These are phyloP conservation scores for Candida lessepsii DNA, from an alignment of 805 yeast species.

Conservation along the genomic window DNA sequence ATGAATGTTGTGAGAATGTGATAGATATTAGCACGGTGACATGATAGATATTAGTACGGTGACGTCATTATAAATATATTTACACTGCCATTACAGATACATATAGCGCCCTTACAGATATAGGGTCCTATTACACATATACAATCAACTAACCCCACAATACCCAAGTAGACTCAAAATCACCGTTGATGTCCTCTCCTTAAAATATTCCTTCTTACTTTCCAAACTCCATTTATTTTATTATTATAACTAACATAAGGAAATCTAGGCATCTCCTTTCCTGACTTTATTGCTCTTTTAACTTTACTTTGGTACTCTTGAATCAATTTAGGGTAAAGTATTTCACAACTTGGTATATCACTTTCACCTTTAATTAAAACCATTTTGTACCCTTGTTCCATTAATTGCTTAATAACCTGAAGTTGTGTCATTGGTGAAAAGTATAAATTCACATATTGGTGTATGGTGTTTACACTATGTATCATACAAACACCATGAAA, in stretches of 20 bases:
- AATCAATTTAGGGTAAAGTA: slow-evolving; percentile 32
- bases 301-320: slow-evolving; percentile 20
- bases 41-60: too few relatives aligned
- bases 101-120: too few relatives aligned
- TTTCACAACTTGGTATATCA: slow-evolving; percentile 61
- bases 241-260: slow-evolving; percentile 49
- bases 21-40: too few relatives aligned
- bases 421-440: slow-evolving; percentile 40
- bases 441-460: slow-evolving; percentile 51
- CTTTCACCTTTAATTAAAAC: slow-evolving; percentile 62
- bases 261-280: slow-evolving; percentile 11
- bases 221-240: slow-evolving; percentile 58
- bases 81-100: too few relatives aligned
- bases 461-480: slow-evolving; percentile 56
- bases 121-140: too few relatives aligned
- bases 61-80: too few relatives aligned
- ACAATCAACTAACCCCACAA: too few relatives aligned
- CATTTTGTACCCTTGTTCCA: slow-evolving; percentile 28
- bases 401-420: slow-evolving; percentile 10
- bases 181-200: slow-evolving; percentile 25
- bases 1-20: too few relatives aligned
- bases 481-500: slow-evolving; percentile 59
- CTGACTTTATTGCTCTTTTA: slow-evolving; percentile 16
- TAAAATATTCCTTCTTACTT: slow-evolving; percentile 53
- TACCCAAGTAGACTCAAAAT: too few relatives aligned